Evolutionary conservation across 23 red algal species (phyloP), one percentile per base, ranked within the genome.

Genomic region (Chondrus crispus): DNA sequence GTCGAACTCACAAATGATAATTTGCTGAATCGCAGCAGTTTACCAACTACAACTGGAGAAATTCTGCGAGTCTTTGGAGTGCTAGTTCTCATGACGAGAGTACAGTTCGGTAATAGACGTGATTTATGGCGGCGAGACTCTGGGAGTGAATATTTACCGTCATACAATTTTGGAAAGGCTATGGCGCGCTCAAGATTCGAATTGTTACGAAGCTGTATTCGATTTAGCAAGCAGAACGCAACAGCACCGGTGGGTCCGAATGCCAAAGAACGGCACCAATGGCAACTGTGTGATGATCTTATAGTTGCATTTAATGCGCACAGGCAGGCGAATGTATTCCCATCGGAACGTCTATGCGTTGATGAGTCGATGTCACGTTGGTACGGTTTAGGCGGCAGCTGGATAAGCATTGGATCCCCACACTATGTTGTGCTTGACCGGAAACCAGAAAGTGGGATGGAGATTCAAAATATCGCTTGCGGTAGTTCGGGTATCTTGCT

Each of bases 371-470:
- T 82, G 3, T 82, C 78, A 52, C 46, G 53, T 11, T 82, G 78
- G 36, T 82, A 82, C 46, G 49, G 78, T 6, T 46, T 82, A 62
- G 78, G 78, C 2, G 46, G 78, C 2, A 46, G 57, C 49, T 82
- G 78, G 46, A 82, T 82, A 4, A 4, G 22, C 5, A 52, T 26
- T 20, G 78, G 78, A 24, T 46, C 57, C 19, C 78, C 78, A 4
- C 30, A 60, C 26, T 82, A 82, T 20, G 78, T 55, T 2, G 78
- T 46, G 2, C 54, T 62, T 24, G 35, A 3, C 2, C 48, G 60
- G 2, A 86, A 86, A 12, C 82, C 82, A 3, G 82, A 86, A 45
- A 86, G 69, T 86, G 82, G 55, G 22, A 71, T 51, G 20, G 82
- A 86, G 16, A 69, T 69, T 37, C 35, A 70, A 66, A 86, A 24